These are phyloP conservation scores for Crithidia fasciculata DNA, from an alignment of 208 protist species.

Conservation along the genomic window DNA sequence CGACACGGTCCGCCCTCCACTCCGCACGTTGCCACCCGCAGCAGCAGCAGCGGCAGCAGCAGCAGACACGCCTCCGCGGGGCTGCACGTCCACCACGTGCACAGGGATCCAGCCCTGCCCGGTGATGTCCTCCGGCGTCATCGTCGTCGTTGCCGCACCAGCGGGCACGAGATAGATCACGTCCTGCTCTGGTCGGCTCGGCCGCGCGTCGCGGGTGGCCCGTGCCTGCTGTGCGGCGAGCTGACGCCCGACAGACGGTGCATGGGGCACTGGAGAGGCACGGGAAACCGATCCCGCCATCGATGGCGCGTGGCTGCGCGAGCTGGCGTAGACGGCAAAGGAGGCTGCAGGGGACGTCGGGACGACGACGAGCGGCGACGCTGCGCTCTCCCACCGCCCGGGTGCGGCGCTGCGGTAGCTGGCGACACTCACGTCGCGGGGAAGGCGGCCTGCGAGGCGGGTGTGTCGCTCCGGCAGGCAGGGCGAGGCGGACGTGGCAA, in stretches of 20 bases:
- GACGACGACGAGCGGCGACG: slow-evolving; percentile 12
- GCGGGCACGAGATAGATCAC: slow-evolving; percentile 33
- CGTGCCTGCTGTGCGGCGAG: slow-evolving; percentile 29
- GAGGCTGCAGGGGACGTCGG: slow-evolving; percentile 19
- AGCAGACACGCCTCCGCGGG: not conserved
- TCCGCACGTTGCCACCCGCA: slow-evolving; percentile 10
- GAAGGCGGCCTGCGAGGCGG: too few relatives aligned
- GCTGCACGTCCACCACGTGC: slow-evolving; percentile 26
- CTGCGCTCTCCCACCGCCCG: slow-evolving; percentile 15
- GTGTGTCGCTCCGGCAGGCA: not conserved
- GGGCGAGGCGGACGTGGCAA: slow-evolving; percentile 8
- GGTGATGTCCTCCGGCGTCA: slow-evolving; percentile 41
- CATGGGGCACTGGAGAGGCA: slow-evolving; percentile 24
- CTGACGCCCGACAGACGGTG: slow-evolving; percentile 22
- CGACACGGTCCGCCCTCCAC: slow-evolving; percentile 6
- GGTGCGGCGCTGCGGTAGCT: slow-evolving; percentile 28
- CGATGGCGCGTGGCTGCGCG: slow-evolving; percentile 5
- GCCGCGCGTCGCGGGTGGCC: slow-evolving; percentile 19
- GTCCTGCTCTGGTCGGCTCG: slow-evolving; percentile 23
- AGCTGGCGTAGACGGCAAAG: slow-evolving; percentile 2
- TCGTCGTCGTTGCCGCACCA: slow-evolving; percentile 19
- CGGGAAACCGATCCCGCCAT: slow-evolving; percentile 11
- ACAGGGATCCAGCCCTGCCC: slow-evolving; percentile 49
- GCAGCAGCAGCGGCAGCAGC: not conserved
- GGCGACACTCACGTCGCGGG: not conserved